Conservation (phyloP, 495 filamentous ascomycete species). For the Evansstolkia leycettana region DNA sequence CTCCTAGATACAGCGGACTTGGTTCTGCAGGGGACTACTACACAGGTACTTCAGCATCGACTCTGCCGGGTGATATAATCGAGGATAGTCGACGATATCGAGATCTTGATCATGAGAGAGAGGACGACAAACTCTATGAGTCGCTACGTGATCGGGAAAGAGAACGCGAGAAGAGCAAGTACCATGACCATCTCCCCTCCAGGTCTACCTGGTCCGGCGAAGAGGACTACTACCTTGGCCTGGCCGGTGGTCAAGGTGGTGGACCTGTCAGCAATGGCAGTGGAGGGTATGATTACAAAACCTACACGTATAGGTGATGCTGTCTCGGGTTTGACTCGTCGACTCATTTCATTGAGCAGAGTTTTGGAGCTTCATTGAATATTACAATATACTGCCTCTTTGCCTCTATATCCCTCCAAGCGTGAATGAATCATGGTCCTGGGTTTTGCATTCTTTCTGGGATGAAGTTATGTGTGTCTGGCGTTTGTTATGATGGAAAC, state of each 20-base stretch:
- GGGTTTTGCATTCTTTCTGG: no score
- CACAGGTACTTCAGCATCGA: conserved; percentile 11
- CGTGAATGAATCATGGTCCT: no score
- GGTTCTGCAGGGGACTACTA: conserved; percentile 19
- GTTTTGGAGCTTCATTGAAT: no score
- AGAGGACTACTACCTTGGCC: conserved; percentile 31
- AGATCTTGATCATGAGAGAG: conserved; percentile 12
- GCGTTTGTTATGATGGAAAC: conserved; percentile 1
- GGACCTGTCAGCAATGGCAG: conserved; percentile 13
- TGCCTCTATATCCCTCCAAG: conserved; percentile 8
- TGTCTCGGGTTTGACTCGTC: no score
- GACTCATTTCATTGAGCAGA: no score
- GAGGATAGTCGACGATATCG: conserved; percentile 20
- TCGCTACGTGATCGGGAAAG: conserved; percentile 13
- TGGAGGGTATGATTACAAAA: conserved; percentile 21
- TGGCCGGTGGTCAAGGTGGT: conserved; percentile 22
- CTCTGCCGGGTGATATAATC: conserved; percentile 11
- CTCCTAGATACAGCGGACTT: conserved; percentile 2
- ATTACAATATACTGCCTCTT: no score
- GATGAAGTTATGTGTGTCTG: conserved; percentile 2
- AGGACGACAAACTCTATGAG: conserved; percentile 16
- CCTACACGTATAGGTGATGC: conserved; percentile 15
- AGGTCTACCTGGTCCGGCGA: conserved; percentile 16
- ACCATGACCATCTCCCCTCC: conserved; percentile 11
- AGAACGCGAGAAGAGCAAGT: conserved; percentile 17